Evolutionary conservation across 1,139 yeast species (phyloP).

Genomic region (Kodamaea alishanica): DNA sequence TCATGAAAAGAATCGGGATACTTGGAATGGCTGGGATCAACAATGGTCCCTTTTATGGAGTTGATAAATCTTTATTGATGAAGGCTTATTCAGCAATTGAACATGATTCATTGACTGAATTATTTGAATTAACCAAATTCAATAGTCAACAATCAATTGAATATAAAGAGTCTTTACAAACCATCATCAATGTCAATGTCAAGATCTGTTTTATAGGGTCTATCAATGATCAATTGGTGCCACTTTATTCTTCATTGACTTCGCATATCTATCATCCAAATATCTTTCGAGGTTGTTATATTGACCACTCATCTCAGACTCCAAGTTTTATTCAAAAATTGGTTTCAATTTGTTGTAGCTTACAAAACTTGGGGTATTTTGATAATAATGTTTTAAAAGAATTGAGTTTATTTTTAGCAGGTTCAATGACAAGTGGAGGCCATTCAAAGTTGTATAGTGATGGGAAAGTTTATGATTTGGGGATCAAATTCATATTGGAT

Average conservation of each 20-base stretch:
- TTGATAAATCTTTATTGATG: constrained; percentile 77
- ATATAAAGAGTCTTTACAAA: constrained; percentile 63
- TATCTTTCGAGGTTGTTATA: constrained; percentile 81
- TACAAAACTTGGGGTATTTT: constrained; percentile 62
- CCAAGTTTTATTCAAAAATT: constrained; percentile 47
- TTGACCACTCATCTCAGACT: constrained; percentile 58
- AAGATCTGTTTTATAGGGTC: constrained; percentile 82
- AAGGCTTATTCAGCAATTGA: constrained; percentile 90
- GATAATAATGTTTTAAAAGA: constrained; percentile 81
- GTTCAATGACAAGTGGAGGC: constrained; percentile 91
- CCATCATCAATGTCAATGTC: constrained; percentile 64
- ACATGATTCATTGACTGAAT: constrained; percentile 76
- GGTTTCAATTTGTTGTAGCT: constrained; percentile 44
- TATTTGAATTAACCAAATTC: constrained; percentile 82
- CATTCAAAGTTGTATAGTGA: constrained; percentile 89
- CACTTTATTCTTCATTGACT: constrained; percentile 83
- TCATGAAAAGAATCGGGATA: constrained; percentile 59
- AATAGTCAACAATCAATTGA: constrained; percentile 68
- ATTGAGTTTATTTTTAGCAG: constrained; percentile 77
- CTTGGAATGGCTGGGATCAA: constrained; percentile 95
- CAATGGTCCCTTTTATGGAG: constrained; percentile 89
- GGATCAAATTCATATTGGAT: constrained; percentile 68
- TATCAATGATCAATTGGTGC: constrained; percentile 87
- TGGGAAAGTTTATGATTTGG: constrained; percentile 77
- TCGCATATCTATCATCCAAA: constrained; percentile 85